phyloP scores from a whole-genome alignment of 2,329 filamentous ascomycete species.

The Clarireedia sp. region DNA sequence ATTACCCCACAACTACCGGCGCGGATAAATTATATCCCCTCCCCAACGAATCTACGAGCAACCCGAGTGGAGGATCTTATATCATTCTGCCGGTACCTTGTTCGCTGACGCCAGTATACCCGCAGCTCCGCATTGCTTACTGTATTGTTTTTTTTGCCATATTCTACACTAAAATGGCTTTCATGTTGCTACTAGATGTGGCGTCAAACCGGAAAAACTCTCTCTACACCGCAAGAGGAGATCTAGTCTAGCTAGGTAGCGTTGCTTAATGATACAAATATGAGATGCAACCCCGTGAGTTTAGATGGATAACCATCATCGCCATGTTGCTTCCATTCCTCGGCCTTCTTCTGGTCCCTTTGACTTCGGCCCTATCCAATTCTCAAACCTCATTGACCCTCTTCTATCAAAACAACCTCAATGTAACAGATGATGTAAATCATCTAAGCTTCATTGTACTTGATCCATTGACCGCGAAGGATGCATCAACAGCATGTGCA shows the following conservation, averaged over 20 bases:
- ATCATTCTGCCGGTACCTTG: background rate
- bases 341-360: background rate
- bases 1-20: background rate
- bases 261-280: background rate
- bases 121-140: background rate
- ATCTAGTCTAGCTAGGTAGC: background rate
- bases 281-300: background rate
- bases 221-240: too few species aligned
- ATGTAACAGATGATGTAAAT: constrained; percentile 43
- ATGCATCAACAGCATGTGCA: constrained; percentile 37
- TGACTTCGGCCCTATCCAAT: constrained; percentile 24
- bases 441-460: constrained; percentile 44
- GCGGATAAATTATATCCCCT: constrained; percentile 6
- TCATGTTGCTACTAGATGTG: too few species aligned
- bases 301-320: background rate
- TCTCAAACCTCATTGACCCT: constrained; percentile 39
- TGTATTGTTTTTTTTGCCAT: too few species aligned
- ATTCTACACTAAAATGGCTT: too few species aligned
- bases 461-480: constrained; percentile 33
- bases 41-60: background rate
- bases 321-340: background rate
- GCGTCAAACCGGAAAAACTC: too few species aligned
- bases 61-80: background rate
- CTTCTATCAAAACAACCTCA: constrained; percentile 47
- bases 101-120: background rate